Evolutionary conservation across 2,329 filamentous ascomycete genomes (phyloP).

Genomic region (Chaetomium sp.): DNA sequence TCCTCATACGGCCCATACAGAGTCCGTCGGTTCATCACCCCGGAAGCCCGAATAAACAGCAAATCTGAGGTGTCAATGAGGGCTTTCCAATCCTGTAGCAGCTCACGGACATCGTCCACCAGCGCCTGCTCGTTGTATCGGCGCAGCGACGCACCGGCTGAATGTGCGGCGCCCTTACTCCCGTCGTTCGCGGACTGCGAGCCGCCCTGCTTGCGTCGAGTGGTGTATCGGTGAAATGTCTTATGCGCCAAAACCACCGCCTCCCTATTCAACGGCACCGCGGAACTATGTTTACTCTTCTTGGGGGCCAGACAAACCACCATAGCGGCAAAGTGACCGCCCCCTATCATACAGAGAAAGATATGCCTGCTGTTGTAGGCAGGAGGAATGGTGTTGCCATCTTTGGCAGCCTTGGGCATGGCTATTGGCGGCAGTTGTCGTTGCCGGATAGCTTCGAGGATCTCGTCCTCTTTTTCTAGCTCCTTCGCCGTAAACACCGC

Average conservation of each 20-base stretch:
- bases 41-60: slow-evolving; percentile 84
- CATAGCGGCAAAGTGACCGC: slow-evolving; percentile 96
- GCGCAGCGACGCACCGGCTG: slow-evolving; percentile 81
- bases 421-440: slow-evolving; percentile 68
- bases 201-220: slow-evolving; percentile 90
- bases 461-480: slow-evolving; percentile 52
- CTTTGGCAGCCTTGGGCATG: slow-evolving; percentile 48
- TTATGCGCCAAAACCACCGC: slow-evolving; percentile 90
- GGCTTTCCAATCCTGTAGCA: slow-evolving; percentile 77
- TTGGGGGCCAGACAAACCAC: slow-evolving; percentile 82
- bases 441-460: slow-evolving; percentile 62
- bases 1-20: slow-evolving; percentile 88
- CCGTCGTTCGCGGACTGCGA: slow-evolving; percentile 91
- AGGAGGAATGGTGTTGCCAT: slow-evolving; percentile 48
- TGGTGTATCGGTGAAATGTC: slow-evolving; percentile 96
- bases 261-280: slow-evolving; percentile 69
- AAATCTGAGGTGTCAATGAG: slow-evolving; percentile 80
- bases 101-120: slow-evolving; percentile 74
- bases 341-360: slow-evolving; percentile 97
- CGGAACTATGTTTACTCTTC: slow-evolving; percentile 57
- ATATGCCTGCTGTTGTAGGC: slow-evolving; percentile 71
- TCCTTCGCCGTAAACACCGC: slow-evolving; percentile 71
- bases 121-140: slow-evolving; percentile 92
- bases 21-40: slow-evolving; percentile 76
- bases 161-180: slow-evolving; percentile 89